These are phyloP conservation scores for Fusarium goolgardi DNA, from an alignment of 2,329 filamentous ascomycete genomes.

Conservation along the genomic window DNA sequence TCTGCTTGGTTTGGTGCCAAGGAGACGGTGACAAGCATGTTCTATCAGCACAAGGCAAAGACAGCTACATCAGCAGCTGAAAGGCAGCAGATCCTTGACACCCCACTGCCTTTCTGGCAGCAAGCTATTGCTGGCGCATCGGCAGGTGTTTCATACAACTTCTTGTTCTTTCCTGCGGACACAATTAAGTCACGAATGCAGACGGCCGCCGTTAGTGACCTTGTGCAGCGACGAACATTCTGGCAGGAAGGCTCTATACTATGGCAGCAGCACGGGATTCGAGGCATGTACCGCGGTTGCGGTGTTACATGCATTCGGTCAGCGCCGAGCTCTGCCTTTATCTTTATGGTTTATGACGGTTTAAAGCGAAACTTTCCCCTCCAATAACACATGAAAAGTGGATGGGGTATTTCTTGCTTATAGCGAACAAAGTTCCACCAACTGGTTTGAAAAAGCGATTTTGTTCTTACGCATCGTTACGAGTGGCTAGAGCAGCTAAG, in stretches of 20 bases:
- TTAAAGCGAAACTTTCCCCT: constrained; percentile 76
- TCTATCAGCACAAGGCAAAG: constrained; percentile 68
- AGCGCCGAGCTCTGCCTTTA: constrained; percentile 96
- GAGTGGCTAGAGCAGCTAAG: constrained; percentile 33
- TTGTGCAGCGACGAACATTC: constrained; percentile 72
- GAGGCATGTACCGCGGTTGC: constrained; percentile 91
- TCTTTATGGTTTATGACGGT: constrained; percentile 94
- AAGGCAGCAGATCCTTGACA: constrained; percentile 56
- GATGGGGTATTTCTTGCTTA: background rate
- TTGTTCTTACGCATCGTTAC: constrained; percentile 8
- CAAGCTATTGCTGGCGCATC: constrained; percentile 88
- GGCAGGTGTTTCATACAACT: constrained; percentile 95
- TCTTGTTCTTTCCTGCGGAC: constrained; percentile 95
- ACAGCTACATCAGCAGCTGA: constrained; percentile 54
- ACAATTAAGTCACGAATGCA: constrained; percentile 98
- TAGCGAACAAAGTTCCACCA: background rate
- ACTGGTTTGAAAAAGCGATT: constrained; percentile 13
- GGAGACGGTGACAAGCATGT: constrained; percentile 79
- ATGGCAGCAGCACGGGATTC: constrained; percentile 85
- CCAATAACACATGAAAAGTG: constrained; percentile 37
- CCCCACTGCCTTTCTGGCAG: constrained; percentile 81
- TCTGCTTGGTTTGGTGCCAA: constrained; percentile 96
- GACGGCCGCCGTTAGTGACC: constrained; percentile 76
- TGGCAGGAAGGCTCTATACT: constrained; percentile 75
- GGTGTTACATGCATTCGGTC: constrained; percentile 90